Conservation (phyloP, 371 early-diverging fungal genomes). For the Mortierella sp. region DNA sequence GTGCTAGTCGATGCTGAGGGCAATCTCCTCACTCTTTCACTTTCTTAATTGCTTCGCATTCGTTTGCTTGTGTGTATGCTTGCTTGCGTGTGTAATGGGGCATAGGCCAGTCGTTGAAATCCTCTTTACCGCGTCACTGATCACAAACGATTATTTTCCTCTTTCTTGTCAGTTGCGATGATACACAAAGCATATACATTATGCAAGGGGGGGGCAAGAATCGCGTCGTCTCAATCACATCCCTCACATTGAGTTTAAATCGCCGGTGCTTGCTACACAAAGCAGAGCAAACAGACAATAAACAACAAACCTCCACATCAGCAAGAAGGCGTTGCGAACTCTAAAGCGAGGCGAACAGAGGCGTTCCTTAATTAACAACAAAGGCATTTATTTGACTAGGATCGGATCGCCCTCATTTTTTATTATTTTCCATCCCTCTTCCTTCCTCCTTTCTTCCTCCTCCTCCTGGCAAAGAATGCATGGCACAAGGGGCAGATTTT, state of each 20-base stretch:
- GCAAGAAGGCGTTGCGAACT: neutral
- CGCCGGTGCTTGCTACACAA: neutral
- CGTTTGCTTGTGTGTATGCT: neutral
- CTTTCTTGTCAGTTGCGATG: neutral
- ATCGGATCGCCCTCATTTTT: constrained; percentile 6
- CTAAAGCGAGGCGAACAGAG: neutral
- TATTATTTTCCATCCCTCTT: neutral
- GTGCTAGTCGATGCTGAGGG: neutral
- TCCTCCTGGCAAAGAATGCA: neutral
- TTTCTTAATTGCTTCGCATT: neutral
- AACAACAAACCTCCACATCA: neutral
- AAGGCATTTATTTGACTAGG: neutral
- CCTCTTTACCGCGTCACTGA: too few relatives aligned
- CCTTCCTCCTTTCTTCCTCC: neutral
- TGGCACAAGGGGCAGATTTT: neutral
- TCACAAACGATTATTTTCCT: too few relatives aligned
- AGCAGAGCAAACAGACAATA: neutral
- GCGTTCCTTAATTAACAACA: neutral
- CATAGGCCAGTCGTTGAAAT: too few relatives aligned
- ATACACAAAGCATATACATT: neutral
- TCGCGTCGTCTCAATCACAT: neutral
- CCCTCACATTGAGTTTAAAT: neutral
- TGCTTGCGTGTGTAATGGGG: neutral
- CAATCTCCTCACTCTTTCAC: neutral
- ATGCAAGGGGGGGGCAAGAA: neutral